phyloP scores from a whole-genome alignment of 257 asterid genomes.

The Salvia hispanica region DNA sequence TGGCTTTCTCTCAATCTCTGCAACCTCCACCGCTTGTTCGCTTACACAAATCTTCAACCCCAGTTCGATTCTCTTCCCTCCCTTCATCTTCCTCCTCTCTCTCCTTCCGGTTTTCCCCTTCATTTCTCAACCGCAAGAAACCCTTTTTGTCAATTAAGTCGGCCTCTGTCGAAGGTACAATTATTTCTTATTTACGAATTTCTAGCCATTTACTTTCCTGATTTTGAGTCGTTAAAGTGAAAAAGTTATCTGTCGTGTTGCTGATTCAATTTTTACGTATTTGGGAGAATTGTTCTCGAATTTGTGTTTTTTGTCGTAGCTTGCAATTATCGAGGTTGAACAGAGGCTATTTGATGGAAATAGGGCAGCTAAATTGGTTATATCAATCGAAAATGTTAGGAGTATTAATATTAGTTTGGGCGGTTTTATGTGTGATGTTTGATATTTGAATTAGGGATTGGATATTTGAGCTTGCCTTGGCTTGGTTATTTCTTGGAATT shows the following conservation, averaged over 20 bases:
- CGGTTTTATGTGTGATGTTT: neutral
- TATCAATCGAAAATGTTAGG: constrained; percentile 5
- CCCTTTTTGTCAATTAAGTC: constrained; percentile 50
- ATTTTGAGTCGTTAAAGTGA: neutral
- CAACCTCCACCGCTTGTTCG: constrained; percentile 31
- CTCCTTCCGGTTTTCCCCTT: constrained; percentile 47
- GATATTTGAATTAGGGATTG: neutral
- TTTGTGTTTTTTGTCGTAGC: neutral
- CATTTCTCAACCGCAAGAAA: constrained; percentile 41
- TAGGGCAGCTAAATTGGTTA: constrained; percentile 6
- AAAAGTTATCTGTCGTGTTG: neutral
- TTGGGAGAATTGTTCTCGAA: neutral
- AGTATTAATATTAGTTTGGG: constrained; percentile 1
- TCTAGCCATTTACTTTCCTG: neutral
- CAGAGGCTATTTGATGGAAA: neutral
- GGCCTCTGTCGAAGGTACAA: constrained; percentile 60
- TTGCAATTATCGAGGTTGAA: neutral
- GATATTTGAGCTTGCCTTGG: neutral
- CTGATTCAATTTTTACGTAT: constrained; percentile 6
- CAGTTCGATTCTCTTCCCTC: constrained; percentile 23
- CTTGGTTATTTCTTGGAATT: neutral
- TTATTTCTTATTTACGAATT: neutral
- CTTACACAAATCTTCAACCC: constrained; percentile 29
- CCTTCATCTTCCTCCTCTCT: constrained; percentile 37
- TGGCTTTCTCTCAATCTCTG: constrained; percentile 54